phyloP scores from a whole-genome alignment of 768 basidiomycete genomes.

The Termitomyces sp. region DNA sequence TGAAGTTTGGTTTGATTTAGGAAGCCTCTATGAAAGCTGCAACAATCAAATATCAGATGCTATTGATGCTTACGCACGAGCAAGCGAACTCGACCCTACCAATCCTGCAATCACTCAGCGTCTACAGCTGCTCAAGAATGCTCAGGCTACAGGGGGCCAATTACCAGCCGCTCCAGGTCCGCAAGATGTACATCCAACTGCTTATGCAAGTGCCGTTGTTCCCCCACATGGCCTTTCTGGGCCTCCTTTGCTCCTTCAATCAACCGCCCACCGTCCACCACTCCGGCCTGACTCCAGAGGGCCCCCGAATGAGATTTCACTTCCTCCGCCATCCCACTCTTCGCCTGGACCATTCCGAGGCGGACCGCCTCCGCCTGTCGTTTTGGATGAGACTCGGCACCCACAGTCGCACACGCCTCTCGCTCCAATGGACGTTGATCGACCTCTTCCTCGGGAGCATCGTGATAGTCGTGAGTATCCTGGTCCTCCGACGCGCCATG shows the following conservation, averaged over 20 bases:
- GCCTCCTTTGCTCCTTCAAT: slow-evolving; percentile 59
- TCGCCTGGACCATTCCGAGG: slow-evolving; percentile 77
- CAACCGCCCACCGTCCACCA: slow-evolving; percentile 42
- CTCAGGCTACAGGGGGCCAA: slow-evolving; percentile 68
- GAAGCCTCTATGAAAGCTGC: slow-evolving; percentile 94
- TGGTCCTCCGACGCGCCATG: slow-evolving; percentile 36
- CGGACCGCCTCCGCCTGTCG: slow-evolving; percentile 77
- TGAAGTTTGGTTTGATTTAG: slow-evolving; percentile 96
- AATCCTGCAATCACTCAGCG: slow-evolving; percentile 83
- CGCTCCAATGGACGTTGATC: slow-evolving; percentile 76
- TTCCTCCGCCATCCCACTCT: slow-evolving; percentile 60
- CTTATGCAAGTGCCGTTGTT: slow-evolving; percentile 76
- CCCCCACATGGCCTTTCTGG: slow-evolving; percentile 67
- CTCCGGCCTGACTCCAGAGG: slow-evolving; percentile 70
- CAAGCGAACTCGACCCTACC: slow-evolving; percentile 86
- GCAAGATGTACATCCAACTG: slow-evolving; percentile 94
- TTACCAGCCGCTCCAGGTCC: slow-evolving; percentile 88
- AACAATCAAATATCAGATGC: slow-evolving; percentile 99
- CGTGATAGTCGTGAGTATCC: slow-evolving; percentile 45
- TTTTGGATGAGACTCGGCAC: slow-evolving; percentile 73
- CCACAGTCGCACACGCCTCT: slow-evolving; percentile 61
- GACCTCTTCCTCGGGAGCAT: slow-evolving; percentile 32
- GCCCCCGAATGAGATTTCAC: slow-evolving; percentile 45
- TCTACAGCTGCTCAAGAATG: slow-evolving; percentile 71
- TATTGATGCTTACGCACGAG: slow-evolving; percentile 96